Evolutionary conservation across 2,329 filamentous ascomycete genomes (phyloP).

Genomic region (Orbilia javanica): DNA sequence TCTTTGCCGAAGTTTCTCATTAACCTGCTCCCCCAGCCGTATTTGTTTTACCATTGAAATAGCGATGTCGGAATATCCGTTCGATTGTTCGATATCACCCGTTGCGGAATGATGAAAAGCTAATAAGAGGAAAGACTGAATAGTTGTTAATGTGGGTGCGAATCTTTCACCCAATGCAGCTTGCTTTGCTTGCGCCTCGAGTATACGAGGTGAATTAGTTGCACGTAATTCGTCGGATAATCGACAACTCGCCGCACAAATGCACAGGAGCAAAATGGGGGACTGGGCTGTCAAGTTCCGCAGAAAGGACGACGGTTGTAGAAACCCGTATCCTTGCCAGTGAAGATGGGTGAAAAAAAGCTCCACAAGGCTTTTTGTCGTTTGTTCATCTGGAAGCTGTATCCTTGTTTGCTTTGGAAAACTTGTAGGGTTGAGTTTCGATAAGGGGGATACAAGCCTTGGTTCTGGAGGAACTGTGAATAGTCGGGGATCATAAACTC

Average conservation of each 20-base stretch:
- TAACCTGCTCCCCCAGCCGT: slow-evolving; percentile 54
- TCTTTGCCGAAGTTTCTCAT: slow-evolving; percentile 48
- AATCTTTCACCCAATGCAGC: slow-evolving; percentile 52
- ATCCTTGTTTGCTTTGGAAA: slow-evolving; percentile 55
- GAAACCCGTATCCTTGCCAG: slow-evolving; percentile 55
- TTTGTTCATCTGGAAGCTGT: slow-evolving; percentile 50
- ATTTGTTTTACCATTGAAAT: slow-evolving; percentile 56
- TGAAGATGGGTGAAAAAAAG: slow-evolving; percentile 58
- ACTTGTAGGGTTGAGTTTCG: slow-evolving; percentile 53
- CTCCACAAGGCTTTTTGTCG: slow-evolving; percentile 36
- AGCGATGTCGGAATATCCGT: slow-evolving; percentile 52
- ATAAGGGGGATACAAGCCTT: slow-evolving; percentile 43
- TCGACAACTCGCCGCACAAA: slow-evolving; percentile 52
- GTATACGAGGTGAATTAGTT: slow-evolving; percentile 48
- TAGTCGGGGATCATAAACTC: slow-evolving; percentile 41
- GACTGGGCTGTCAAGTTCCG: slow-evolving; percentile 45
- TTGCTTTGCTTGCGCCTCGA: slow-evolving; percentile 55
- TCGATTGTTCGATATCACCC: slow-evolving; percentile 48
- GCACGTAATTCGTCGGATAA: slow-evolving; percentile 46
- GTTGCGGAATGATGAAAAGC: slow-evolving; percentile 54
- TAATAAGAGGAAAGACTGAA: slow-evolving; percentile 46
- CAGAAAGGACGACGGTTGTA: slow-evolving; percentile 51
- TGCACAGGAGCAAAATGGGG: slow-evolving; percentile 45
- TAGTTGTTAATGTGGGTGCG: slow-evolving; percentile 45
- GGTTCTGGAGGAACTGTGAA: slow-evolving; percentile 22